Base-by-base conservation (phyloP, 768 basidiomycete genomes). In the Neoboletus magnificus region DNA sequence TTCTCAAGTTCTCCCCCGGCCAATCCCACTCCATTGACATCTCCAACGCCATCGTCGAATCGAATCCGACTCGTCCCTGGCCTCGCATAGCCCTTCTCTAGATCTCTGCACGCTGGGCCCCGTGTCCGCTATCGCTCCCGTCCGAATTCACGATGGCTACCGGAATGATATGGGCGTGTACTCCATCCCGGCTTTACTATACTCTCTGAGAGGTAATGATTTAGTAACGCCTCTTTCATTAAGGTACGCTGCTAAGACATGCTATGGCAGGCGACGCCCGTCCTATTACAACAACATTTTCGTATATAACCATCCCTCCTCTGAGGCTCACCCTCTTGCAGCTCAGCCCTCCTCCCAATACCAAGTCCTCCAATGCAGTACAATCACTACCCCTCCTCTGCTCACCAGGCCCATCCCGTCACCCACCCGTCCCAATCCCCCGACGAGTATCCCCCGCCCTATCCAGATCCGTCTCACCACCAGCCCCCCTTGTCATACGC, bases 231-330 rank as follows among this genome's bases (percentile, higher is more conserved):
- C 40, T 71, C 61, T 40, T 71, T 68, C 71, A 71, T 71, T 71
- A 71, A 71, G 70, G 70, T 70, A 71, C 70, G 60, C 66, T 70
- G 66, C 70, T 66, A 73, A 64, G 69, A 69, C 70, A 71, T 69
- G 55, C 60, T 39, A 58, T 68, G 64, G 62, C 66, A 73, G 70
- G 63, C 70, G 67, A 72, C 68, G 60, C 66, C 70, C 70, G 56
- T 62, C 61, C 64, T 62, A 70, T 66, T 66, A 73, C 64, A 66
- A 60, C 62, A 58, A 55, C 52, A 56, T 61, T 71, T 65, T 69
- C 64, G 57, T 71, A 71, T 71, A 71, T 69, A 71, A 73, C 57
- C 59, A 48, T 56, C 47, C 56, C 55, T 50, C 50, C 55, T 50
- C 49, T 49, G 43, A 60, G 39, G 27, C 47, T 55, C 49, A 29